These are phyloP conservation scores for Rhodocollybia butyracea DNA, from an alignment of 768 basidiomycete species.

Conservation along the genomic window DNA sequence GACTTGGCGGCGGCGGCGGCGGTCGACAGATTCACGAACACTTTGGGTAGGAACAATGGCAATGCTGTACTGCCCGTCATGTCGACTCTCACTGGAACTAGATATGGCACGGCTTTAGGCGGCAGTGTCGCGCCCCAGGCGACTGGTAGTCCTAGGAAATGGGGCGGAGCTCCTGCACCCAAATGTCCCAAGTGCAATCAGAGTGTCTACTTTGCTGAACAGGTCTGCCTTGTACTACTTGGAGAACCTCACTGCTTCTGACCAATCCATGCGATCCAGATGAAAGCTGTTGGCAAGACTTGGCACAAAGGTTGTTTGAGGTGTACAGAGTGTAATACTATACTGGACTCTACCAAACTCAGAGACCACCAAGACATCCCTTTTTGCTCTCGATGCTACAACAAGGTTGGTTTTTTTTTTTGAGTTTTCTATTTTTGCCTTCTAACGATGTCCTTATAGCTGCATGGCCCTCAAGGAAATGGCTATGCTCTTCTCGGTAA, in stretches of 20 bases:
- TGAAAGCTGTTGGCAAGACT: conserved; percentile 78
- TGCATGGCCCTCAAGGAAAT: conserved; percentile 68
- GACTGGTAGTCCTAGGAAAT: conserved; percentile 37
- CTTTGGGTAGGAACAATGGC: conserved; percentile 8
- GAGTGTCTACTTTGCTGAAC: conserved; percentile 85
- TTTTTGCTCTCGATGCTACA: conserved; percentile 69
- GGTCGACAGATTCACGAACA: conserved; percentile 4
- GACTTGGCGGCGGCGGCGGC: background rate
- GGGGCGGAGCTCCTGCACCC: conserved; percentile 63
- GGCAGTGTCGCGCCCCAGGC: conserved; percentile 13
- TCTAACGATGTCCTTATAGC: conserved; percentile 30
- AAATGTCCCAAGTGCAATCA: conserved; percentile 66
- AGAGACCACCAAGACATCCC: conserved; percentile 76
- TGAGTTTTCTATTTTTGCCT: background rate
- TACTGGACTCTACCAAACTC: conserved; percentile 68
- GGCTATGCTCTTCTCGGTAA: conserved; percentile 73
- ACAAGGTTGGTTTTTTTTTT: conserved; percentile 41
- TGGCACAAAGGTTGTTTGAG: conserved; percentile 77
- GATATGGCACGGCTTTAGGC: conserved; percentile 58
- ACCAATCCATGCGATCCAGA: conserved; percentile 34
- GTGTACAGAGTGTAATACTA: conserved; percentile 68
- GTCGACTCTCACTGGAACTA: conserved; percentile 56
- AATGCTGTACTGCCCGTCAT: conserved; percentile 24
- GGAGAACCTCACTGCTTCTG: conserved; percentile 3
- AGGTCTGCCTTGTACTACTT: conserved; percentile 36